Conservation (phyloP, 139 green algal genomes). For the Coelastrella sp. region DNA sequence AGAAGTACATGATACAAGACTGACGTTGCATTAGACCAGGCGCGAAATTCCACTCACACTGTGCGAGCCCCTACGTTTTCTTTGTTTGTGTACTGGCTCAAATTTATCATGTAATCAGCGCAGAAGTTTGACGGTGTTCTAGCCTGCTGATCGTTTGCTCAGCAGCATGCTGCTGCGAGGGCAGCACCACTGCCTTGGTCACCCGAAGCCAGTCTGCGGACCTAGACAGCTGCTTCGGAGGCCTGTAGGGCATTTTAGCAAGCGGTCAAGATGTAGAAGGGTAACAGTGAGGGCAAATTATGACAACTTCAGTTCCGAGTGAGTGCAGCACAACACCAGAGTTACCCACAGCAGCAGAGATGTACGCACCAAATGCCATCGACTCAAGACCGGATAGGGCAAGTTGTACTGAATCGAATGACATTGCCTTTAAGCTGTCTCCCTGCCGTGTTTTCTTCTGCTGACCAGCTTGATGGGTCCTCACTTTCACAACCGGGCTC, state of each 20-base stretch:
- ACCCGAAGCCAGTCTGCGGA: neutral
- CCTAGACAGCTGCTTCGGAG: neutral
- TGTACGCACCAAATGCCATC: too few relatives aligned
- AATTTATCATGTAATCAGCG: too few relatives aligned
- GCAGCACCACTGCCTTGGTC: neutral
- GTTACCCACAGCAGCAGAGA: too few relatives aligned
- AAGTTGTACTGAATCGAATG: neutral
- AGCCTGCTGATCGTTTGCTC: neutral
- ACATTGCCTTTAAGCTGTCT: neutral
- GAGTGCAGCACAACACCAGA: constrained; percentile 1
- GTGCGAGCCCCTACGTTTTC: too few relatives aligned
- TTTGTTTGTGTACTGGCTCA: too few relatives aligned
- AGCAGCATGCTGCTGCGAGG: constrained; percentile 31
- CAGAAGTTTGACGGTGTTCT: too few relatives aligned
- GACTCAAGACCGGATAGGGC: too few relatives aligned
- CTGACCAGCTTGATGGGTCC: constrained; percentile 55
- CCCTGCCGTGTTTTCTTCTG: neutral
- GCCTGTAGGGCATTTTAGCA: neutral
- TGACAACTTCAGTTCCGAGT: constrained; percentile 47
- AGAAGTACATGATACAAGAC: too few relatives aligned
- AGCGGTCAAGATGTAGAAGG: neutral
- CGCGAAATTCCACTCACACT: too few relatives aligned
- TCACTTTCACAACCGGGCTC: constrained; percentile 59
- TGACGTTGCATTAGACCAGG: too few relatives aligned
- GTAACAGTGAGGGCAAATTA: constrained; percentile 40